A percentile compares a stretch with the other conserved stretches of the same genome.
These are phyloP conservation scores for Vitis rupestris DNA, from an alignment of 164 flowering plant genomes.

Conservation along the genomic window DNA sequence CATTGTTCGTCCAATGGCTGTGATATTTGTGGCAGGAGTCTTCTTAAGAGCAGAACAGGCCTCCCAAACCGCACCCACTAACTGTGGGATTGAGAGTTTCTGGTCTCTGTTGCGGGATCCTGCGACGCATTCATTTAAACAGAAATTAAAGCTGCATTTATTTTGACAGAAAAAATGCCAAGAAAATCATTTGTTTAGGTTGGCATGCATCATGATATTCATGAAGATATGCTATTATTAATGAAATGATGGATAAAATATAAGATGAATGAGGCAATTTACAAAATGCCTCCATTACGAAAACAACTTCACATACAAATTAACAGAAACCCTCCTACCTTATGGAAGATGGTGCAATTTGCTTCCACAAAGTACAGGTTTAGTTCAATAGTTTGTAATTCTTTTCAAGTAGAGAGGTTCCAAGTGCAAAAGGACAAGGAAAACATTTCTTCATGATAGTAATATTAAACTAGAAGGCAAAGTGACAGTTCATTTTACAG, in stretches of 20 bases:
- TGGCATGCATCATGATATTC: not conserved
- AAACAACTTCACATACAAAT: not conserved
- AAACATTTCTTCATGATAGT: no score
- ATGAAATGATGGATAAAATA: not conserved
- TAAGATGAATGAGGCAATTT: not conserved
- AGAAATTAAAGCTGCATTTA: not conserved
- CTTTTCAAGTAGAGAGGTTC: no score
- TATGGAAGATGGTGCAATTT: no score
- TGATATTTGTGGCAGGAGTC: conserved; percentile 67
- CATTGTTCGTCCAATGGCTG: conserved; percentile 82
- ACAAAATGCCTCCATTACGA: not conserved
- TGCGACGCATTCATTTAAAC: conserved; percentile 18
- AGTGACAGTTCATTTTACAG: not conserved
- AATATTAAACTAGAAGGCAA: not conserved
- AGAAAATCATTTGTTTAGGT: not conserved
- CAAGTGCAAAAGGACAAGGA: no score
- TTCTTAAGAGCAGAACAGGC: conserved; percentile 79
- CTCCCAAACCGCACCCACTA: conserved; percentile 80
- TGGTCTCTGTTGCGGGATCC: conserved; percentile 38
- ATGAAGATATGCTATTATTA: not conserved
- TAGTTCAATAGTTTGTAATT: no score
- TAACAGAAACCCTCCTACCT: not conserved
- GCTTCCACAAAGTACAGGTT: no score
- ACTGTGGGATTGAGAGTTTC: conserved; percentile 50
- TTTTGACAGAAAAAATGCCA: no score